A percentile compares a stretch with the other conserved stretches of the same genome.
Conservation (phyloP, 1,284 basidiomycete genomes). For the Chalciporus piperatoides region DNA sequence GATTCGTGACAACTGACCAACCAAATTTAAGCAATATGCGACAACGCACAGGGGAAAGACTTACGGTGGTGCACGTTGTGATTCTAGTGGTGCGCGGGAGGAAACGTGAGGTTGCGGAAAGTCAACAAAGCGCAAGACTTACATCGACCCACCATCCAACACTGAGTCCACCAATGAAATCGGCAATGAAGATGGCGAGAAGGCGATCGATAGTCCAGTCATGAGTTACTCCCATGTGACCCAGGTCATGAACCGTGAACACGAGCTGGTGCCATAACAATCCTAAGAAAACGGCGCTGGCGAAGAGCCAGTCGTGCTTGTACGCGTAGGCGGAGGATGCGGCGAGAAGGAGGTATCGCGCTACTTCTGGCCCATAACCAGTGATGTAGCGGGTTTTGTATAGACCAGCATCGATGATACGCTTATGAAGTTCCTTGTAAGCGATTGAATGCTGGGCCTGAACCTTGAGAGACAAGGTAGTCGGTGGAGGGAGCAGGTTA, state of each 20-base stretch:
- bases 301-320: conserved; percentile 57
- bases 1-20: conserved; percentile 85
- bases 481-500: conserved; percentile 50
- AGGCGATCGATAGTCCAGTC: conserved; percentile 81
- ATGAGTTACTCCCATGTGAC: conserved; percentile 92
- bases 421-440: conserved; percentile 77
- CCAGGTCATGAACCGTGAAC: conserved; percentile 92
- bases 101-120: conserved; percentile 1
- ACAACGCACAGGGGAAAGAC: conserved; percentile 27
- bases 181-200: conserved; percentile 77
- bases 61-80: conserved; percentile 95
- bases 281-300: conserved; percentile 79
- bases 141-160: conserved; percentile 98
- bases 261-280: conserved; percentile 94
- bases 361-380: conserved; percentile 89
- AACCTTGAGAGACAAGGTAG: conserved; percentile 51
- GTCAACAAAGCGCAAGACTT: conserved; percentile 36
- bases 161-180: conserved; percentile 90
- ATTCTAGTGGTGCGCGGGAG: conserved; percentile 53
- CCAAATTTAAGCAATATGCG: conserved; percentile 13
- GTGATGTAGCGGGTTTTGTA: conserved; percentile 80
- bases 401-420: conserved; percentile 76
- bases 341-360: conserved; percentile 72
- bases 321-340: conserved; percentile 63
- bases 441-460: conserved; percentile 76